These are phyloP conservation scores for Boletus pseudopeckii DNA, from an alignment of 768 basidiomycete species.

Conservation along the genomic window DNA sequence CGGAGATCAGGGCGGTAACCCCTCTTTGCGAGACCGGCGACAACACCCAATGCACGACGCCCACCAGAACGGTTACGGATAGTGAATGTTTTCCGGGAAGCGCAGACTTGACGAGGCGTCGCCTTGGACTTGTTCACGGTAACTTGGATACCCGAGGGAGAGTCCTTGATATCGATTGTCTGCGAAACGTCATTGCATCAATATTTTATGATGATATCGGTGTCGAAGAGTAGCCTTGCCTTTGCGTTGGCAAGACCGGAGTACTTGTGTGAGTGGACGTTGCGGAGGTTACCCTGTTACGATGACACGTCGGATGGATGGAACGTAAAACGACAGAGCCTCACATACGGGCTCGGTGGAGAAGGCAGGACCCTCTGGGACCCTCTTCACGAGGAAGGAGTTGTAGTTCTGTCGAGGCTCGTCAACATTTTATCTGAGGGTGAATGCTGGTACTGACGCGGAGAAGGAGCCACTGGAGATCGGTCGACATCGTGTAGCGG, in stretches of 20 bases:
- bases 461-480: slow-evolving; percentile 92
- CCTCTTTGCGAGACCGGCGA: slow-evolving; percentile 54
- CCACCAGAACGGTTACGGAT: slow-evolving; percentile 68
- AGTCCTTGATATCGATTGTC: slow-evolving; percentile 64
- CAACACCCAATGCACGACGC: slow-evolving; percentile 68
- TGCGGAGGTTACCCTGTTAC: slow-evolving; percentile 76
- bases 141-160: slow-evolving; percentile 55
- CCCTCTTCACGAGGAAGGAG: slow-evolving; percentile 82
- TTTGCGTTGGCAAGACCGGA: slow-evolving; percentile 85
- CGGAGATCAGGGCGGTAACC: slow-evolving; percentile 80
- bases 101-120: slow-evolving; percentile 46
- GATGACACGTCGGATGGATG: slow-evolving; percentile 4
- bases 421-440: neutral
- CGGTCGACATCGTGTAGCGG: slow-evolving; percentile 66
- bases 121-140: slow-evolving; percentile 63
- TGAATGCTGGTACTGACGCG: slow-evolving; percentile 54
- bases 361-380: slow-evolving; percentile 70
- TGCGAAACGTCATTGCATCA: slow-evolving; percentile 28
- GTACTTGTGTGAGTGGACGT: slow-evolving; percentile 89
- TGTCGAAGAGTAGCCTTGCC: slow-evolving; percentile 37
- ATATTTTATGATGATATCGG: neutral
- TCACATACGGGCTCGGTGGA: slow-evolving; percentile 76
- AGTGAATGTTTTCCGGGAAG: slow-evolving; percentile 45
- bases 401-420: slow-evolving; percentile 58
- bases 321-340: neutral